Conservation (phyloP, 2,329 filamentous ascomycete genomes). For the Hypoxylon sp. region DNA sequence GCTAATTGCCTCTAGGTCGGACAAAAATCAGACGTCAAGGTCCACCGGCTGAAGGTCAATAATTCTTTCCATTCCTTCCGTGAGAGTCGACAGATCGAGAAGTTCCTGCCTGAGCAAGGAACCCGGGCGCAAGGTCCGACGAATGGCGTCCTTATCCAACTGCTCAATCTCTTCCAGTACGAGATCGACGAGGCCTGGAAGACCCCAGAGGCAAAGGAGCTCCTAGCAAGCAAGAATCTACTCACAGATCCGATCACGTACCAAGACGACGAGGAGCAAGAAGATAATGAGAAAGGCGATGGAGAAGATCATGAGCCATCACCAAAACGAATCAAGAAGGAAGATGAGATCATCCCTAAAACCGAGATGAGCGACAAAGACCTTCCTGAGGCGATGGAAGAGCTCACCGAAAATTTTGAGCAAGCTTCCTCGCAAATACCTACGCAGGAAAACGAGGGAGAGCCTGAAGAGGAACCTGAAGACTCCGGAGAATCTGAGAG, state of each 20-base stretch:
- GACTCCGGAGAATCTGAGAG: neutral
- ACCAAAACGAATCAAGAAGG: constrained; percentile 4
- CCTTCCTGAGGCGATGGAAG: neutral
- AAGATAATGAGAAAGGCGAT: neutral
- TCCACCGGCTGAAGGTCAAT: constrained; percentile 45
- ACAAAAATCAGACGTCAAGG: constrained; percentile 45
- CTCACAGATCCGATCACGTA: constrained; percentile 6
- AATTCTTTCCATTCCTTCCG: constrained; percentile 48
- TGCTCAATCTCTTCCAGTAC: constrained; percentile 49
- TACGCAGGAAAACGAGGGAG: neutral
- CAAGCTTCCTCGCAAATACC: neutral
- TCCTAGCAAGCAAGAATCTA: constrained; percentile 40
- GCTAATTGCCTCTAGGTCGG: constrained; percentile 45
- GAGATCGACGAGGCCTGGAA: constrained; percentile 45
- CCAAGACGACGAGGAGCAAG: neutral
- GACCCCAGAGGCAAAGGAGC: constrained; percentile 38
- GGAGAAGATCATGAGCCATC: constrained; percentile 14
- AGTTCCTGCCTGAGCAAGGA: constrained; percentile 48
- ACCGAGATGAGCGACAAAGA: neutral
- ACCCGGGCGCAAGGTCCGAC: constrained; percentile 43
- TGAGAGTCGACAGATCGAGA: constrained; percentile 50
- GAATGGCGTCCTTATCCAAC: constrained; percentile 41
- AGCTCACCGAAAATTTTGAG: neutral
- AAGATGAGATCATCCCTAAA: constrained; percentile 1
- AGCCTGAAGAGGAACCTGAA: neutral